A percentile compares a stretch with the other conserved stretches of the same genome.
These are phyloP conservation scores for Logfia minima DNA, from an alignment of 129 eudicot species.

Conservation along the genomic window DNA sequence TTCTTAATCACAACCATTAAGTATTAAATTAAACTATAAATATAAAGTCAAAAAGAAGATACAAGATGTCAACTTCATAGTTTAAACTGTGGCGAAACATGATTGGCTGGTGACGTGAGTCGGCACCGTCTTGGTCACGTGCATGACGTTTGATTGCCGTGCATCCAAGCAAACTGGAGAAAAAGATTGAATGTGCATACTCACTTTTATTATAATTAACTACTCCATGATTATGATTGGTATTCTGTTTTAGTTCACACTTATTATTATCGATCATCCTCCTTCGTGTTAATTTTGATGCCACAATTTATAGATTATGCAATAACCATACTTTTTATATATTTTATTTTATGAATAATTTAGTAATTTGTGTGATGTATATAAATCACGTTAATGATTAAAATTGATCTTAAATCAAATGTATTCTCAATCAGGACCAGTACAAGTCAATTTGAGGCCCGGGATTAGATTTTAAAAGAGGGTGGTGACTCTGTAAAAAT, in stretches of 20 bases:
- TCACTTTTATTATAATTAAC: neutral
- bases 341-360: too few relatives aligned
- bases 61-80: neutral
- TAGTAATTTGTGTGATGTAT: neutral
- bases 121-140: neutral
- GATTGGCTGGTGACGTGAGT: neutral
- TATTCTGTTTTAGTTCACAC: neutral
- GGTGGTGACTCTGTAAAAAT: too few relatives aligned
- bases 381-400: neutral
- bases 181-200: neutral
- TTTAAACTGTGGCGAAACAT: neutral
- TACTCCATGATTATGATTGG: neutral
- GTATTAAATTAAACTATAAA: too few relatives aligned
- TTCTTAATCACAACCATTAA: too few relatives aligned
- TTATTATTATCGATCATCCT: neutral
- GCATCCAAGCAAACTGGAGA: neutral
- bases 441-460: too few relatives aligned
- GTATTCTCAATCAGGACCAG: too few relatives aligned
- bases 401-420: neutral
- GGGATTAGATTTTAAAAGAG: too few relatives aligned
- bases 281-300: neutral
- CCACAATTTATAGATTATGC: neutral
- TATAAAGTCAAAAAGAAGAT: too few relatives aligned
- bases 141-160: neutral
- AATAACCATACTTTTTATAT: neutral